Conservation (phyloP, 495 filamentous ascomycete species). For the Podospora comata region DNA sequence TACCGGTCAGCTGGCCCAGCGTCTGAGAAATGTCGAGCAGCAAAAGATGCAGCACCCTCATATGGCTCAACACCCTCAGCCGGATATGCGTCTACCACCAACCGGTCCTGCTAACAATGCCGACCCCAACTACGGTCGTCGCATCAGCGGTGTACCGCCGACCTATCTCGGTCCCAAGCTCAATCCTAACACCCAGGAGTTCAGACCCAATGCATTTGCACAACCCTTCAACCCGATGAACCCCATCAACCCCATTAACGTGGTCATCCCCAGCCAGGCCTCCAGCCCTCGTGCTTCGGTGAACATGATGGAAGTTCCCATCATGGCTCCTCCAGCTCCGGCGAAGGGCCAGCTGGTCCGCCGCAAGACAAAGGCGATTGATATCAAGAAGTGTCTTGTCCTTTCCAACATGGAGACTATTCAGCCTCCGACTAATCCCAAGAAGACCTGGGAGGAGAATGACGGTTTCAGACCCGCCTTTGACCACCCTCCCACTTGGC, state of each 20-base stretch:
- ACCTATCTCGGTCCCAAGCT: constrained; percentile 60
- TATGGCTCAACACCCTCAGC: constrained; percentile 36
- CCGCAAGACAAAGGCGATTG: constrained; percentile 61
- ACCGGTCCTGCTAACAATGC: constrained; percentile 51
- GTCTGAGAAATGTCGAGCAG: constrained; percentile 45
- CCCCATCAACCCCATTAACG: constrained; percentile 17
- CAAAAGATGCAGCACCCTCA: constrained; percentile 42
- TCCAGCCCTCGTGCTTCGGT: constrained; percentile 62
- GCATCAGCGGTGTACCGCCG: constrained; percentile 42
- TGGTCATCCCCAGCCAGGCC: constrained; percentile 48
- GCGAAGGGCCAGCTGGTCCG: constrained; percentile 51
- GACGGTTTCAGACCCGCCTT: constrained; percentile 75
- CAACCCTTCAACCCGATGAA: constrained; percentile 68
- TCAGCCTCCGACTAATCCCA: constrained; percentile 59
- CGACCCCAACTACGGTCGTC: constrained; percentile 47
- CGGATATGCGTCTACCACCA: constrained; percentile 49
- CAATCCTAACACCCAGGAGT: constrained; percentile 80
- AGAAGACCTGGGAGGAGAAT: constrained; percentile 59
- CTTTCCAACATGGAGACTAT: constrained; percentile 69
- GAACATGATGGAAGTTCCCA: constrained; percentile 43
- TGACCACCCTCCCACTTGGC: constrained; percentile 78
- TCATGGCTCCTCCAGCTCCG: constrained; percentile 47
- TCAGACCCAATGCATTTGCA: constrained; percentile 76
- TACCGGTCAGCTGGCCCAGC: constrained; percentile 39
- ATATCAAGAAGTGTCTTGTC: constrained; percentile 54